phyloP scores from a whole-genome alignment of 352 stramenopile genomes.

The Phytopythium chamaehyphon region DNA sequence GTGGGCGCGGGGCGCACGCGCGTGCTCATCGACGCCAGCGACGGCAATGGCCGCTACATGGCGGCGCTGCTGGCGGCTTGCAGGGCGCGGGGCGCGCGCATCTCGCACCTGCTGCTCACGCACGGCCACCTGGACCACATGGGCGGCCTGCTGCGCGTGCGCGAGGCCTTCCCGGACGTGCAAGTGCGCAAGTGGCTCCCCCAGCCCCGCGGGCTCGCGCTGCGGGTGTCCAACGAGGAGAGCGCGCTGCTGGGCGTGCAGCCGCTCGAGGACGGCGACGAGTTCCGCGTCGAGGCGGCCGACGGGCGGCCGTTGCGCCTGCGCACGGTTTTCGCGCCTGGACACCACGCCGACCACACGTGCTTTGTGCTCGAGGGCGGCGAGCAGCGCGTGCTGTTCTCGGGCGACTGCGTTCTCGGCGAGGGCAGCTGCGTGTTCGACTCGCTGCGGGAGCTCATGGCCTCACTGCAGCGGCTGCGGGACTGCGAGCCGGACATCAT shows the following conservation, averaged over 20 bases:
- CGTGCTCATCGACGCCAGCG: constrained; percentile 76
- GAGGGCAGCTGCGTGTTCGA: constrained; percentile 85
- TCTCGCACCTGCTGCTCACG: constrained; percentile 83
- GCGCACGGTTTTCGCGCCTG: constrained; percentile 68
- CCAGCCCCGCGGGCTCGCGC: constrained; percentile 20
- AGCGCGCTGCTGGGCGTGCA: constrained; percentile 41
- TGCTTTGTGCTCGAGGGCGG: constrained; percentile 63
- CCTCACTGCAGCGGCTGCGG: constrained; percentile 52
- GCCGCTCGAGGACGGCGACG: constrained; percentile 30
- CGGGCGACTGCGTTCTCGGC: constrained; percentile 82
- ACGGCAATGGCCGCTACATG: constrained; percentile 64
- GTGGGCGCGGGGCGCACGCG: constrained; percentile 57
- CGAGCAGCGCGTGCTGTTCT: constrained; percentile 47
- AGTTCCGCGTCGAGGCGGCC: constrained; percentile 23
- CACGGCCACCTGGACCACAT: constrained; percentile 90
- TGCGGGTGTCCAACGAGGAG: constrained; percentile 46
- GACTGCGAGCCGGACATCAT: constrained; percentile 35
- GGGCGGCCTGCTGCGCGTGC: constrained; percentile 66
- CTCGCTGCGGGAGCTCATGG: constrained; percentile 77
- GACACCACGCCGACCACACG: constrained; percentile 84
- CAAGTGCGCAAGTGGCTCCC: constrained; percentile 73
- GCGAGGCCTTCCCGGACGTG: constrained; percentile 44
- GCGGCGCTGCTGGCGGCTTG: constrained; percentile 38
- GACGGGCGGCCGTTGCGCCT: constrained; percentile 17
- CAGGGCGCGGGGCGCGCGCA: constrained; percentile 28